Evolutionary conservation across 768 basidiomycete genomes (phyloP).

Genomic region (Polyporus arcularius): DNA sequence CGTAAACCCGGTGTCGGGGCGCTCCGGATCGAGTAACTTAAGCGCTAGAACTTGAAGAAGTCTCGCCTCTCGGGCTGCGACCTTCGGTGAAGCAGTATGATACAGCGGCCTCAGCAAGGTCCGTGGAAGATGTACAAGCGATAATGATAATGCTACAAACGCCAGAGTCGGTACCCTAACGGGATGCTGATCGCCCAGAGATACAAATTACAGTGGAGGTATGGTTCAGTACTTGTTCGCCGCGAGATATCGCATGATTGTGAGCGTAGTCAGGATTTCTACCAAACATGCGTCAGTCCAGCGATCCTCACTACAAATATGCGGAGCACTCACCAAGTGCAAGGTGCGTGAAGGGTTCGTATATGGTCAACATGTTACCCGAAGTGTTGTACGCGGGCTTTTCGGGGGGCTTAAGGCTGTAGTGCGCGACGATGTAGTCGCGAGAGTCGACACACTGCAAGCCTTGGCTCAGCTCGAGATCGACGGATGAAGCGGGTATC

Average conservation of each 20-base stretch:
- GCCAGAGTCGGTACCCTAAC: neutral
- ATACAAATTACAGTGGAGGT: slow-evolving; percentile 27
- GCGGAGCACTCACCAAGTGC: slow-evolving; percentile 51
- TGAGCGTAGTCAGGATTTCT: slow-evolving; percentile 62
- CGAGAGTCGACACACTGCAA: slow-evolving; percentile 56
- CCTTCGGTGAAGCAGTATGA: neutral
- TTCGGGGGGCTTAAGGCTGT: slow-evolving; percentile 57
- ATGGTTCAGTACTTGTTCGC: slow-evolving; percentile 42
- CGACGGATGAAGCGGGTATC: neutral
- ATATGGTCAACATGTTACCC: slow-evolving; percentile 62
- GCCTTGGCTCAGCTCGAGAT: neutral
- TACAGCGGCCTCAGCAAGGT: neutral
- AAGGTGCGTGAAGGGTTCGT: slow-evolving; percentile 54
- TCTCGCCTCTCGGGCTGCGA: no score
- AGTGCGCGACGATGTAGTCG: slow-evolving; percentile 62
- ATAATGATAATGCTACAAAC: slow-evolving; percentile 9
- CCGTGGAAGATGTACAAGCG: neutral
- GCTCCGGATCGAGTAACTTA: no score
- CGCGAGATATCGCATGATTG: slow-evolving; percentile 65
- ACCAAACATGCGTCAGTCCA: neutral
- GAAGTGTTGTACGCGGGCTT: slow-evolving; percentile 60
- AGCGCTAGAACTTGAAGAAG: no score
- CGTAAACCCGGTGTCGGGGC: no score
- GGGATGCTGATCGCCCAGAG: neutral
- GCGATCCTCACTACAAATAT: neutral